These are phyloP conservation scores for Tephrocybe sp. DNA, from an alignment of 768 basidiomycete genomes.

Conservation along the genomic window DNA sequence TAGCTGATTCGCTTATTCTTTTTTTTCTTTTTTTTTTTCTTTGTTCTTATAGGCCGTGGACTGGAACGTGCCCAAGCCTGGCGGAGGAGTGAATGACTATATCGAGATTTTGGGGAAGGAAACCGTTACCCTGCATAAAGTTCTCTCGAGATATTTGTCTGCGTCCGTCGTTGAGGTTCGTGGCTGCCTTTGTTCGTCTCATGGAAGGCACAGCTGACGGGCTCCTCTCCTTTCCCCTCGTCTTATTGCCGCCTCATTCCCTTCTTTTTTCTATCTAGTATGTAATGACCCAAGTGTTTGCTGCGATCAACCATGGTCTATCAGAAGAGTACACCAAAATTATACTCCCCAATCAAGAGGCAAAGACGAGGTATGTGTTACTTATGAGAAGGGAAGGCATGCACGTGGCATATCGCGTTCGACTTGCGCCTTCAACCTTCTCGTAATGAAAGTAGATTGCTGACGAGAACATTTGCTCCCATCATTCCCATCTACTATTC, in stretches of 20 bases:
- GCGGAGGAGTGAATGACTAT: conserved; percentile 76
- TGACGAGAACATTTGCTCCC: neutral
- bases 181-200: conserved; percentile 5
- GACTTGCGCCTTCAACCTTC: neutral
- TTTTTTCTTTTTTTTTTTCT: neutral
- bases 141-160: conserved; percentile 87
- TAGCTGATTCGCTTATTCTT: neutral
- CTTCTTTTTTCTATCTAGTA: conserved; percentile 40
- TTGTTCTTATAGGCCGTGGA: conserved; percentile 55
- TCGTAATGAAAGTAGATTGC: conserved; percentile 3
- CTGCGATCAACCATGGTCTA: conserved; percentile 87
- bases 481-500: neutral
- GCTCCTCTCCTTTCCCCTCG: neutral
- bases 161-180: conserved; percentile 79
- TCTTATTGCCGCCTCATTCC: conserved; percentile 5
- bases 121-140: conserved; percentile 93
- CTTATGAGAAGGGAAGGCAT: neutral
- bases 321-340: conserved; percentile 83
- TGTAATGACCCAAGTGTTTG: conserved; percentile 95
- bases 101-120: conserved; percentile 94
- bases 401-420: neutral
- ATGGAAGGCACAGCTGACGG: conserved; percentile 8
- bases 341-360: conserved; percentile 78
- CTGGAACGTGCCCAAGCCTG: conserved; percentile 67
- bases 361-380: conserved; percentile 73